Evolutionary conservation across 2,329 filamentous ascomycete genomes (phyloP).

Genomic region (Paecilomyces niveus): DNA sequence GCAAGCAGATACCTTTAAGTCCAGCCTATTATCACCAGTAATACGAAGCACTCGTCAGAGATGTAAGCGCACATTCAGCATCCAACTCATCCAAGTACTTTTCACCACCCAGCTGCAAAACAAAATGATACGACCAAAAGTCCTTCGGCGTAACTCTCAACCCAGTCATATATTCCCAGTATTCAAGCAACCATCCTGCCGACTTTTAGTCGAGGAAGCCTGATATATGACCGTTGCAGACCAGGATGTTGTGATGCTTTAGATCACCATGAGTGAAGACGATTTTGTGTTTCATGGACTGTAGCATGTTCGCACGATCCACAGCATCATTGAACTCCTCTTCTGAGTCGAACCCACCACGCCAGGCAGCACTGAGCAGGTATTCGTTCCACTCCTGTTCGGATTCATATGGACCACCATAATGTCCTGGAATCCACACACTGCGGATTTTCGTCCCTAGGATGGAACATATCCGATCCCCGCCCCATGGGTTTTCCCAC

Average conservation of each 20-base stretch:
- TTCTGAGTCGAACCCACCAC: no score
- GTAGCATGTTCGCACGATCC: no score
- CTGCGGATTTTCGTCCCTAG: no score
- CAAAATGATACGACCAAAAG: not conserved
- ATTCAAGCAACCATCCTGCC: constrained; percentile 33
- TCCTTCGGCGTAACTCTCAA: constrained; percentile 5
- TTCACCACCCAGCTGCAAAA: not conserved
- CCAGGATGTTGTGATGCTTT: constrained; percentile 23
- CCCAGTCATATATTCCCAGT: constrained; percentile 32
- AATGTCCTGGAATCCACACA: no score
- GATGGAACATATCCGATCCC: no score
- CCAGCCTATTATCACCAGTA: not conserved
- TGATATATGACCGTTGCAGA: constrained; percentile 14
- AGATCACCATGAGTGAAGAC: constrained; percentile 25
- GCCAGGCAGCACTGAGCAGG: no score
- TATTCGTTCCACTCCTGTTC: no score
- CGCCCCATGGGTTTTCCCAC: no score
- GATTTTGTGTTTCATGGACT: no score
- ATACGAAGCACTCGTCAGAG: not conserved
- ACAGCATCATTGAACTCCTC: no score
- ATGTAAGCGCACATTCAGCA: not conserved
- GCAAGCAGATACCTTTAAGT: not conserved
- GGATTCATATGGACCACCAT: no score
- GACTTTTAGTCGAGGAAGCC: constrained; percentile 35
- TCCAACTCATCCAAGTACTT: not conserved